Evolutionary conservation across 163 green algal genomes (phyloP), one percentile per base, ranked within the genome.

Genomic region (Chlorella variabilis): DNA sequence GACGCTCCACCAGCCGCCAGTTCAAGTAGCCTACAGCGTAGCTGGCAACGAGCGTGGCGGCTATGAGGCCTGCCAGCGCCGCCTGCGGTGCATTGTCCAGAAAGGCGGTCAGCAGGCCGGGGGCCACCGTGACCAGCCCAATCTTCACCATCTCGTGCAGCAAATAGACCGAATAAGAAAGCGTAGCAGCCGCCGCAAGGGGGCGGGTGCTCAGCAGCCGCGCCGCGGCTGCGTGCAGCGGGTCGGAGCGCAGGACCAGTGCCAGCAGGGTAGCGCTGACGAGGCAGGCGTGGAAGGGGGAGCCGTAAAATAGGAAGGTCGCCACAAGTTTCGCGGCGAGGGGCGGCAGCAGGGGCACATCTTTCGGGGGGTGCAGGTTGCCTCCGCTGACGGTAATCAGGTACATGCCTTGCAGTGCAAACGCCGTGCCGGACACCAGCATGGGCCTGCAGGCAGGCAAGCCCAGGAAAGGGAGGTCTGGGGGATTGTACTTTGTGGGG

Each of bases 191-290:
- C 3, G 41, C 27, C 11, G 39, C 20, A 8, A 33, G 59, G 41
- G 13, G 9, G 4, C 21, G 21, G 1, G 8, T 38, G 39, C 39
- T 56, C 8, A 75, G 41, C 67, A 75, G 67, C 41, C 41, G 67
- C 0, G 67, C 67, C 41, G 41, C 67, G 9, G 39, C 67, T 7
- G 67, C 67, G 15, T 75, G 67, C 41, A 75, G 41, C 2, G 67
- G 67, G n/a, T 75, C 67, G n/a, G 67, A 29, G 27, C 41, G 39
- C 39, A 56, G 41, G 23, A 75, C 11, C 27, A 75, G 67, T 18
- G 67, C 67, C 27, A 56, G 39, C 67, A 75, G 41, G 39, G 41
- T 75, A 39, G 67, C 11, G 9, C 20, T 23, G 8, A 75, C 41
- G 3, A 75, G 67, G 0, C 21, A 48, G 23, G 67, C 41, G 21